Conservation (phyloP, 2,329 filamentous ascomycete species). For the Falciphora oryzae region DNA sequence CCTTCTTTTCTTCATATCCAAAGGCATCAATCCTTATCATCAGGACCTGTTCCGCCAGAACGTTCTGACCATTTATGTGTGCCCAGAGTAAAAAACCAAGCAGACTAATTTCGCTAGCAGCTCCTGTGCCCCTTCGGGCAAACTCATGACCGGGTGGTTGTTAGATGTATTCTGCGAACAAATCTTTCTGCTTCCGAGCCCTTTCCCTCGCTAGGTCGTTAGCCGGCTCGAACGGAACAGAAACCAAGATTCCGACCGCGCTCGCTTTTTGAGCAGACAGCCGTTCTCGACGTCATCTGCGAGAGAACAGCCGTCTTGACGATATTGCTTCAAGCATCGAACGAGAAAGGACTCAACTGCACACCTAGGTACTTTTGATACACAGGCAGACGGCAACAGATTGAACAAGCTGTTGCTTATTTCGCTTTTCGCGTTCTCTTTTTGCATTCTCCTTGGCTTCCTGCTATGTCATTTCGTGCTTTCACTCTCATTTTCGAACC, state of each 20-base stretch:
- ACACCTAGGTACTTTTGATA: neutral
- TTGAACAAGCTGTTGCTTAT: no score
- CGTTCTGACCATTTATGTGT: constrained; percentile 87
- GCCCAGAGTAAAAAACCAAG: constrained; percentile 68
- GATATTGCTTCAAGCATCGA: neutral
- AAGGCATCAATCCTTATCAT: constrained; percentile 94
- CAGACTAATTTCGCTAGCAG: constrained; percentile 99
- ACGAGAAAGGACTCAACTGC: neutral
- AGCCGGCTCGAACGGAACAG: neutral
- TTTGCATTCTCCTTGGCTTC: no score
- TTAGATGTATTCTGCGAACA: constrained; percentile 98
- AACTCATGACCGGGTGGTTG: constrained; percentile 65
- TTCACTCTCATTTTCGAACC: no score
- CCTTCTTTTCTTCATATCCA: constrained; percentile 32
- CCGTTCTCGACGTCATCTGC: neutral
- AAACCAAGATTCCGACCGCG: neutral
- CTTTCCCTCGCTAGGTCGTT: neutral
- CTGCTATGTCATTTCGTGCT: no score
- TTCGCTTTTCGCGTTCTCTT: no score
- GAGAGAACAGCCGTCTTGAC: neutral
- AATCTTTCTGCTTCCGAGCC: constrained; percentile 18
- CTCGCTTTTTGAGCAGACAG: neutral
- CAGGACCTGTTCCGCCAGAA: constrained; percentile 68
- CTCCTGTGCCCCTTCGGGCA: constrained; percentile 55
- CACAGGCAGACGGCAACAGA: neutral